Conservation (phyloP, 2,329 filamentous ascomycete genomes). For the Verticillium dahliae region DNA sequence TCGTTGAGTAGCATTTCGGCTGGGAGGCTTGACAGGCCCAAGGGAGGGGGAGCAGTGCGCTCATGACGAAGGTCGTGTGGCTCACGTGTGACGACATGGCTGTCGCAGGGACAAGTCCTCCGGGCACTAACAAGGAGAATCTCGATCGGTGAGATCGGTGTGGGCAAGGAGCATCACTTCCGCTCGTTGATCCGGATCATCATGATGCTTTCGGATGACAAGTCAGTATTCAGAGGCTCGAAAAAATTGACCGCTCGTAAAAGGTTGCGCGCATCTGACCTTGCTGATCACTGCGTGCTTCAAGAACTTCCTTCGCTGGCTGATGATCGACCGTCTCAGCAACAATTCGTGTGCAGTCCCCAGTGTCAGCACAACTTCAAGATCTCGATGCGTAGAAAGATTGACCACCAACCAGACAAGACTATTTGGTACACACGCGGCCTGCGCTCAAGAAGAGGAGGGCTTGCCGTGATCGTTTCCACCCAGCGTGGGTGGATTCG, state of each 20-base stretch:
- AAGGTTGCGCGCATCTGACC: background rate
- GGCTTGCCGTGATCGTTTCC: no score
- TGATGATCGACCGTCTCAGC: background rate
- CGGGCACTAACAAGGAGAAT: background rate
- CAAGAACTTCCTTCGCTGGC: background rate
- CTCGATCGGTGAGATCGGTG: no score
- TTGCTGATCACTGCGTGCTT: background rate
- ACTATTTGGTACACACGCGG: no score
- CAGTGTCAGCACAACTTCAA: no score
- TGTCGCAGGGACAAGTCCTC: background rate
- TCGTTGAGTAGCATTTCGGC: background rate
- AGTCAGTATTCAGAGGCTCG: background rate
- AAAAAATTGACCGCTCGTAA: background rate
- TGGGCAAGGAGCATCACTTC: background rate
- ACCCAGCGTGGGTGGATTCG: no score
- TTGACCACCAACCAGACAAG: no score
- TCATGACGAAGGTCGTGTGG: background rate
- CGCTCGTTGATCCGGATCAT: background rate
- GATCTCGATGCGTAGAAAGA: no score
- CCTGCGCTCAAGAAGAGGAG: no score
- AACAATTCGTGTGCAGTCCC: no score
- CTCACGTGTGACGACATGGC: background rate
- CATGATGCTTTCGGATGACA: no score
- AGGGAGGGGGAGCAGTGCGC: background rate
- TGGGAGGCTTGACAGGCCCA: background rate